Evolutionary conservation across 345 rosid genomes (phyloP).

Genomic region (Garcia nutans): DNA sequence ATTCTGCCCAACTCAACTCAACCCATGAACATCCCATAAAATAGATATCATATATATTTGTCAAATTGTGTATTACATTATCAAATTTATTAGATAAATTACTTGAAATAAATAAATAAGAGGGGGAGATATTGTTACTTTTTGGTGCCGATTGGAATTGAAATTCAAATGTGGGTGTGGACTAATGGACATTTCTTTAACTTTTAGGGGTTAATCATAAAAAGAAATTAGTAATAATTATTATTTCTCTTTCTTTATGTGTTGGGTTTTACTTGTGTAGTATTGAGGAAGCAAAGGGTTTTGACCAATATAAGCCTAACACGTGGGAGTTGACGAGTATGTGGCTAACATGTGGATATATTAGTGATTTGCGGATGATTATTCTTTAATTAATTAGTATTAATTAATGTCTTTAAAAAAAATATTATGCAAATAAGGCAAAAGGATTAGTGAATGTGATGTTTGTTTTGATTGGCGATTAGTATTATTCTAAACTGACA

Average conservation of each 20-base stretch:
- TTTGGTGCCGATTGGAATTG: neutral
- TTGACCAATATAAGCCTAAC: neutral
- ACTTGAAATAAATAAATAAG: too few relatives aligned
- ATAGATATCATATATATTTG: too few relatives aligned
- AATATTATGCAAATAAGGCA: neutral
- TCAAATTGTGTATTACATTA: too few relatives aligned
- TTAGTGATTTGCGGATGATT: neutral
- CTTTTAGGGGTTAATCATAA: neutral
- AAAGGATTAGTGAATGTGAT: neutral
- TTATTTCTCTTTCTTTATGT: too few relatives aligned
- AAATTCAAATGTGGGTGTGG: conserved; percentile 22
- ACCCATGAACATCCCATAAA: too few relatives aligned
- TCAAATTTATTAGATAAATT: too few relatives aligned
- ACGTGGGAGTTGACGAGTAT: neutral
- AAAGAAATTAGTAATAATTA: too few relatives aligned
- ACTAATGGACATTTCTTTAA: neutral
- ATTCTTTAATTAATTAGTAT: neutral
- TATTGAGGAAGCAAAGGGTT: neutral
- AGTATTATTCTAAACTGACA: neutral
- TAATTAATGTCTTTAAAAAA: neutral
- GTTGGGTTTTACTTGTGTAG: neutral
- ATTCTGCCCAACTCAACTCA: too few relatives aligned
- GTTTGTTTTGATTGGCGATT: neutral
- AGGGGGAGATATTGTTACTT: neutral
- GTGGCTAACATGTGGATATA: neutral